phyloP scores from a whole-genome alignment of 177 flowering plant species.

The Tripterygium wilfordii region DNA sequence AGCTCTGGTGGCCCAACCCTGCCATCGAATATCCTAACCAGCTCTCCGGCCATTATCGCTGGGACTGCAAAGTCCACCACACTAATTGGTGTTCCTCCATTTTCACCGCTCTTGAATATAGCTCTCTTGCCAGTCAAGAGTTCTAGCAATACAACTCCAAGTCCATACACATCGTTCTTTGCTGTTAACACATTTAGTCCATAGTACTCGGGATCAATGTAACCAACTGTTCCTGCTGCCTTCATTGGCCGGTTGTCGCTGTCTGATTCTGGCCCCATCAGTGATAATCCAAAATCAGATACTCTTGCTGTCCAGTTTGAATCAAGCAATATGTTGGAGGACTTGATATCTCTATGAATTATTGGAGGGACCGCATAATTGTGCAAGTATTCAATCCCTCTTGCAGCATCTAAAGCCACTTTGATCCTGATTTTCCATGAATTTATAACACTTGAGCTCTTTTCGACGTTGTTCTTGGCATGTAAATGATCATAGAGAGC shows the following conservation, averaged over 20 bases:
- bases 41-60: constrained; percentile 47
- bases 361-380: constrained; percentile 78
- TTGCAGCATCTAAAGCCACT: constrained; percentile 59
- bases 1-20: constrained; percentile 54
- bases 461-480: constrained; percentile 31
- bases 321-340: constrained; percentile 74
- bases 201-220: constrained; percentile 85
- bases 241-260: constrained; percentile 29
- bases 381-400: constrained; percentile 86
- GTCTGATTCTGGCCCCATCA: constrained; percentile 54
- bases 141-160: constrained; percentile 74
- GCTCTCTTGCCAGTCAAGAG: constrained; percentile 72
- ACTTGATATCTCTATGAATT: constrained; percentile 79
- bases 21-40: constrained; percentile 44
- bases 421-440: constrained; percentile 78
- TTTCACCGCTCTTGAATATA: constrained; percentile 41
- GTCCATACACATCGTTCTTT: constrained; percentile 83
- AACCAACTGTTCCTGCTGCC: constrained; percentile 80
- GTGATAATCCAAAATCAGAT: constrained; percentile 74
- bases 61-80: constrained; percentile 69
- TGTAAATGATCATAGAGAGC: constrained; percentile 74
- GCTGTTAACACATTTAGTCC: constrained; percentile 63
- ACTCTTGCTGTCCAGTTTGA: constrained; percentile 66
- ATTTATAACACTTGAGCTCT: constrained; percentile 35
- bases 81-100: constrained; percentile 39